Evolutionary conservation across 2,329 filamentous ascomycete species (phyloP), one percentile per base, ranked within the genome.

Genomic region (Claviceps pazoutovae): DNA sequence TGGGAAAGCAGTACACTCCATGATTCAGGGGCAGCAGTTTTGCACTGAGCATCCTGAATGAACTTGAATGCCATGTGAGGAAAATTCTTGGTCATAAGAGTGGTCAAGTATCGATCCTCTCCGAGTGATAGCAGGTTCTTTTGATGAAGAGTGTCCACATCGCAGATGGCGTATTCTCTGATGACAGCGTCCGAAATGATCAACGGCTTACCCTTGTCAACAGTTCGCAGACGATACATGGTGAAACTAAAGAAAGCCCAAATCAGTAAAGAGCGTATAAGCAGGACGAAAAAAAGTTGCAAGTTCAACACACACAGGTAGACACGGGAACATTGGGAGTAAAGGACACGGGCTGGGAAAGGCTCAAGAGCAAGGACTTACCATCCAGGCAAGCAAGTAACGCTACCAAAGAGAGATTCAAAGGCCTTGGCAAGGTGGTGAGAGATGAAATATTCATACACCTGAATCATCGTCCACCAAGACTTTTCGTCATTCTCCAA

Each of bases 391-490:
- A 98, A 83, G 84, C 93, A 98, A 54, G 93, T 98, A 55, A 98
- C 93, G 67, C 88, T 95, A 64, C 90, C 93, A 64, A 98, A 98
- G 55, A 98, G 80, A 55, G 89, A 96, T 67, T 98, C 93, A 64
- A 98, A 98, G 56, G 93, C 88, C 73, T 98, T 98, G 51, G 93
- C 77, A 66, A 98, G 73, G 69, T 98, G 86, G 75, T 98, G 93
- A 34, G 93, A 97, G 64, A 98, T 98, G 68, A 90, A 98, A 74
- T 98, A 98, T 68, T 98, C 93, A 71, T 98, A 98, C 57, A 98
- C 93, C 68, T 98, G 93, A 62, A 98, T 98, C 93, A 98, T 98
- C 13, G 93, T 98, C 88, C 88, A 95, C 89, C 90, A 97, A 61
- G 84, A 90, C 58, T 84, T 79, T 61, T 96, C 88, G 66, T 96